A percentile compares a stretch with the other conserved stretches of the same genome.
Conservation (phyloP, 345 rosid genomes). For the Ceriops zippeliana region DNA sequence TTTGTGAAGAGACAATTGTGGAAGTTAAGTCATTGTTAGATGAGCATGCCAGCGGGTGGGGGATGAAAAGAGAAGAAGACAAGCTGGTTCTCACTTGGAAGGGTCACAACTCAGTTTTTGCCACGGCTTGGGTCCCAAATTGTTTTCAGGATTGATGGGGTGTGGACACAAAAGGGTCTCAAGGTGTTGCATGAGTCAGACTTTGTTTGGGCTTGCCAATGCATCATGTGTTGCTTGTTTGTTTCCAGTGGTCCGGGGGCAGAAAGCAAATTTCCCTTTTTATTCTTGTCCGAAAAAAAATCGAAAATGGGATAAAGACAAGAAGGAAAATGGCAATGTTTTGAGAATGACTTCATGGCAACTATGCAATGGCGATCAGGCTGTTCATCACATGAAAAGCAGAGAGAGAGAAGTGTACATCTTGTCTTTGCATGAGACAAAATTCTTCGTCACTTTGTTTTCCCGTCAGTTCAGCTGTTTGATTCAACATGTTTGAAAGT, state of each 20-base stretch:
- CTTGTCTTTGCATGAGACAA: slow-evolving; percentile 32
- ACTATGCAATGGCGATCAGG: slow-evolving; percentile 1
- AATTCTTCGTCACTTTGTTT: slow-evolving; percentile 10
- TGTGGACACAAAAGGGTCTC: slow-evolving; percentile 7
- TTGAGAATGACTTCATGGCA: slow-evolving; percentile 21
- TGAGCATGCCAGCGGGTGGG: slow-evolving; percentile 73
- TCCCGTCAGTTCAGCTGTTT: background rate
- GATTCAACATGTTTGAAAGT: slow-evolving; percentile 8
- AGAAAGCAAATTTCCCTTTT: slow-evolving; percentile 16
- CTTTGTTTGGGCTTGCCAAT: background rate
- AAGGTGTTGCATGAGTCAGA: slow-evolving; percentile 2
- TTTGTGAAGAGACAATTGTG: slow-evolving; percentile 48
- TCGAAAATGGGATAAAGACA: slow-evolving; percentile 28
- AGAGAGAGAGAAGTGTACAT: slow-evolving; percentile 15
- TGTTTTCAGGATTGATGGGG: slow-evolving; percentile 25
- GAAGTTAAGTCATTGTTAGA: slow-evolving; percentile 56
- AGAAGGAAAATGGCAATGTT: slow-evolving; percentile 17
- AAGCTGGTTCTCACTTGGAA: slow-evolving; percentile 70
- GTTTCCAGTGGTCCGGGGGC: slow-evolving; percentile 3
- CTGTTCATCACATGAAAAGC: slow-evolving; percentile 26
- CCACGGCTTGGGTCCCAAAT: slow-evolving; percentile 54
- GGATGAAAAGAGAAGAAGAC: slow-evolving; percentile 69
- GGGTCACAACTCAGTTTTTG: slow-evolving; percentile 70
- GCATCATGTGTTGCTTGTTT: background rate
- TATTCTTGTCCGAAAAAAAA: slow-evolving; percentile 18